Conservation (phyloP, 1,284 basidiomycete species). For the Vanrija sp. region DNA sequence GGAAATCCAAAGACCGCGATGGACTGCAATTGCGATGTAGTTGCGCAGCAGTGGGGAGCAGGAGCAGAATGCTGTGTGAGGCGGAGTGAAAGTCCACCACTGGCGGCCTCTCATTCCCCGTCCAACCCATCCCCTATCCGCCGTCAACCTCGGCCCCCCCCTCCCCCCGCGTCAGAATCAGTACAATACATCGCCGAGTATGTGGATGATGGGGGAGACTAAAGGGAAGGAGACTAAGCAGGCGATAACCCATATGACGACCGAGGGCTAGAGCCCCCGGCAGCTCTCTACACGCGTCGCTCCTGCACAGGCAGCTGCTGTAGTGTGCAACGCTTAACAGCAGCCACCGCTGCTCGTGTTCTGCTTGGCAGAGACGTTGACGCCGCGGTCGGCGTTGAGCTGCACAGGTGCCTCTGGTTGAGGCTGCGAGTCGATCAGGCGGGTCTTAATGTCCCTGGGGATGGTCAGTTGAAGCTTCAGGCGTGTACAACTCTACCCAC, state of each 20-base stretch:
- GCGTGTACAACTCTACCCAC: slow-evolving; percentile 53
- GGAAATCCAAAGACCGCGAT: not conserved
- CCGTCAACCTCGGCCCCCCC: not conserved
- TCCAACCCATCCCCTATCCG: too few relatives aligned
- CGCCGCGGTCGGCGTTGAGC: slow-evolving; percentile 37
- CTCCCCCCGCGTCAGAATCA: slow-evolving; percentile 8
- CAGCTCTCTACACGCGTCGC: not conserved
- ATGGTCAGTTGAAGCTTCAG: not conserved
- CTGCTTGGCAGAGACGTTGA: slow-evolving; percentile 41
- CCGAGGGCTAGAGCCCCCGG: not conserved
- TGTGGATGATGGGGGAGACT: slow-evolving; percentile 3
- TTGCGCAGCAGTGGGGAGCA: too few relatives aligned
- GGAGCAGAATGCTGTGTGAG: too few relatives aligned
- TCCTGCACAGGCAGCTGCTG: not conserved
- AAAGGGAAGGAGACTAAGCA: not conserved
- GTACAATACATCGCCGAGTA: slow-evolving; percentile 20
- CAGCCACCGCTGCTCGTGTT: slow-evolving; percentile 33
- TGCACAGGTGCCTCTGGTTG: slow-evolving; percentile 53
- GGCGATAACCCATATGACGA: not conserved
- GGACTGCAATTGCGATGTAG: too few relatives aligned
- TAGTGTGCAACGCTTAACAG: slow-evolving; percentile 23
- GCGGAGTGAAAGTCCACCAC: too few relatives aligned
- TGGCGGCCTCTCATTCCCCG: too few relatives aligned
- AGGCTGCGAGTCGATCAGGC: slow-evolving; percentile 90
- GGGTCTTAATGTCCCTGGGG: slow-evolving; percentile 87